Evolutionary conservation across 2,329 filamentous ascomycete species (phyloP), one percentile per base, ranked within the genome.

Genomic region (Sporothrix sp.): DNA sequence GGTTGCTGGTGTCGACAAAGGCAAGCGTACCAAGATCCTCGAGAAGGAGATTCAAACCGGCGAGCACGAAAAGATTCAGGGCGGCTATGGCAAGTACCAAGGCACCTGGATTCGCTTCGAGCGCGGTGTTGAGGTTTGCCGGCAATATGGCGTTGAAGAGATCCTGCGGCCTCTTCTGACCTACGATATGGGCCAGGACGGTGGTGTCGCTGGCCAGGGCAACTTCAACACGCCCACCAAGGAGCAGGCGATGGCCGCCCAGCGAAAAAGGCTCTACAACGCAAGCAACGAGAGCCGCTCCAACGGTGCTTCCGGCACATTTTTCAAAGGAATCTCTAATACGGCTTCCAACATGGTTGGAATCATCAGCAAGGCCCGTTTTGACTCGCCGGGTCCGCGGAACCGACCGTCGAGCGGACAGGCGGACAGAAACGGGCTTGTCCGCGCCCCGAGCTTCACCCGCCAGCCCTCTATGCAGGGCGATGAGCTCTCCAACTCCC

Each of bases 81-180:
- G 93, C 30, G 93, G 93, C 5, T 98, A 98, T 62, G 93, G 93
- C 57, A 97, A 97, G 71, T 98, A 98, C 62, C 93, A 98, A 71
- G 93, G 93, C 50, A 98, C 93, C 2, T 98, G 93, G 93, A 95
- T 98, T 62, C 87, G 85, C 62, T 97, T 95, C 62, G 85, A 91
- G 45, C 82, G 91, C 54, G 93, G 91, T 1, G 77, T 94, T 40
- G 88, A 96, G 62, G 91, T 98, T 60, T 97, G 93, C 66, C 82
- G 85, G 37, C 79, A 84, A 57, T 85, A 85, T 58, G 80, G 78
- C 10, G 87, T 93, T 28, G 85, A 91, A 64, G 86, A 91, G 56
- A 61, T 87, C 5, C 69, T 93, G 43, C 76, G 80, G 20, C 85
- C 85, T 14, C 73, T 93, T 5, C 68, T 93, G 49, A 87, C 85